Evolutionary conservation across 345 rosid species (phyloP).

Genomic region (Conringia planisiliqua): DNA sequence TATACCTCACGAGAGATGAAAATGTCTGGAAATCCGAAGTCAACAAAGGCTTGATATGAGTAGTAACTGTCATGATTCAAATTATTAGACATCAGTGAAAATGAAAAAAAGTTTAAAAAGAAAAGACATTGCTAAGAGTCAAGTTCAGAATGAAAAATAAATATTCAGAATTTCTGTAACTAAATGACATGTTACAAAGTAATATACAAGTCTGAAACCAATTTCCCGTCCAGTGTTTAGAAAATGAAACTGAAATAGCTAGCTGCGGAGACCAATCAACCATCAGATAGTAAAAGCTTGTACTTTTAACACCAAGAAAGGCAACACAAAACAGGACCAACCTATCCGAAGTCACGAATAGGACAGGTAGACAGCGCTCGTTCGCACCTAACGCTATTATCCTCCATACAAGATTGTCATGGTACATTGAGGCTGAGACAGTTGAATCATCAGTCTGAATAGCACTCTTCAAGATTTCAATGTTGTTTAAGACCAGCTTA

Average conservation of each 20-base stretch:
- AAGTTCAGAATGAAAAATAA: neutral
- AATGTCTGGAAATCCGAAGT: constrained; percentile 80
- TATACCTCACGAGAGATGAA: constrained; percentile 97
- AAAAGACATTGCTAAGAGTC: neutral
- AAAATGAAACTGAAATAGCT: no score
- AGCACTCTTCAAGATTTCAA: constrained; percentile 80
- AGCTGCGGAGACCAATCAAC: neutral
- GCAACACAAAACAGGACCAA: constrained; percentile 28
- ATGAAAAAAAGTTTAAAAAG: neutral
- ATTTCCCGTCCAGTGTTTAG: neutral
- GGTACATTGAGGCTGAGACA: constrained; percentile 70
- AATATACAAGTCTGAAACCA: neutral
- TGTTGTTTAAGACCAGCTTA: constrained; percentile 90
- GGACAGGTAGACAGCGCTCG: constrained; percentile 74
- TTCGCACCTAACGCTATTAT: constrained; percentile 82
- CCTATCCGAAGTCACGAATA: constrained; percentile 87
- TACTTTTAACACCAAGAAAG: neutral
- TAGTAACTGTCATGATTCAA: constrained; percentile 60
- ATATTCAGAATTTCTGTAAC: neutral
- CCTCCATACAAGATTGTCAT: constrained; percentile 90
- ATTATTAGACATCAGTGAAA: constrained; percentile 12
- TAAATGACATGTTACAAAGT: neutral
- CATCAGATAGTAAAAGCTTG: neutral
- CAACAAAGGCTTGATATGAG: constrained; percentile 73
- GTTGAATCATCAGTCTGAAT: constrained; percentile 53